Conservation (phyloP, 805 yeast genomes). For the Zygosaccharomyces lentus region DNA sequence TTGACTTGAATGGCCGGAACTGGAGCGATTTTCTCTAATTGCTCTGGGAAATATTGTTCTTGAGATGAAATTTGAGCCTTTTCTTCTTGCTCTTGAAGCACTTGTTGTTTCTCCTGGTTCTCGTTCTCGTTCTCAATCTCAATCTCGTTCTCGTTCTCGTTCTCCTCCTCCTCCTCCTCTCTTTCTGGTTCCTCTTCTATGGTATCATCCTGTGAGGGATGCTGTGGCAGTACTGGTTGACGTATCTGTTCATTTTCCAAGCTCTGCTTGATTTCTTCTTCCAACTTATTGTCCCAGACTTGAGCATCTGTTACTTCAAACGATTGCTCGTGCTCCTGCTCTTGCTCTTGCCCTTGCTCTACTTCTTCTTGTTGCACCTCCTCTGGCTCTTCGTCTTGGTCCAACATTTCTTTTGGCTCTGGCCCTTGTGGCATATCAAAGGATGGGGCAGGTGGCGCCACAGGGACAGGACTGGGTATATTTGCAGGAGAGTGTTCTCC, state of each 20-base stretch:
- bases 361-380: background rate
- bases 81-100: background rate
- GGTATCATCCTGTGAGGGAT: background rate
- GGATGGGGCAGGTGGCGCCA: too few relatives aligned
- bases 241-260: background rate
- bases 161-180: background rate
- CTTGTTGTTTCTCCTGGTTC: background rate
- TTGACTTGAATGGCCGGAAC: background rate
- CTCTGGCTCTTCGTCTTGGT: constrained; percentile 22
- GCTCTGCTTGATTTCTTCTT: constrained; percentile 2
- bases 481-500: background rate
- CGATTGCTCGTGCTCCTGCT: constrained; percentile 7
- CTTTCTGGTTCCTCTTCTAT: background rate
- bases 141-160: background rate
- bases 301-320: background rate
- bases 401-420: constrained; percentile 27
- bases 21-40: background rate
- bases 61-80: too few relatives aligned
- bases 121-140: background rate
- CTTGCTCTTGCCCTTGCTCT: background rate
- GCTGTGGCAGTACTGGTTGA: background rate
- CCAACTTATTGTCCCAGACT: constrained; percentile 1
- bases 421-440: background rate
- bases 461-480: background rate
- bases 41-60: background rate